Evolutionary conservation across 75 land plant genomes (phyloP), one percentile per base, ranked within the genome.

Genomic region (Pseudotsuga menziesii): DNA sequence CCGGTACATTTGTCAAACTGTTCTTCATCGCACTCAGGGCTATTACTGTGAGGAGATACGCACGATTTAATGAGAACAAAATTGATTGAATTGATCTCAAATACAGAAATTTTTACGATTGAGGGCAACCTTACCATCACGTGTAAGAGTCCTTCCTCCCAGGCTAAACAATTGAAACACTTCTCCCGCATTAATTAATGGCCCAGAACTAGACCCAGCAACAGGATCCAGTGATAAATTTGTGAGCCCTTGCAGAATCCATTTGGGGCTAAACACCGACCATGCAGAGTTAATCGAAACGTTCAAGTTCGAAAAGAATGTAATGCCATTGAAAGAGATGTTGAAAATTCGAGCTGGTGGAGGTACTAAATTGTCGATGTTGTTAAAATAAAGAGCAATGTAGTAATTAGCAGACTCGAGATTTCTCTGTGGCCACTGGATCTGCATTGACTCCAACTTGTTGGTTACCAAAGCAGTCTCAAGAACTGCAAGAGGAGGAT

Each of bases 101-200:
- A 56, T 4, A 29, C 26, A 77, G 32, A 35, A 55, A 56, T 4
- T 64, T 44, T 16, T 17, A 27, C 3, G 74, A 15, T 22, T 54
- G 14, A 61, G 9, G 20, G 23, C 20, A 72, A 7, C 54, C 80
- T 61, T 84, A 89, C 91, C 87, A 85, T 91, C 93, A 80, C 86
- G 84, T 13, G 86, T 79, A 11, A 72, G 16, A 19, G 93, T 91
- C 55, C 74, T 87, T 73, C 85, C 82, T 54, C 78, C 81, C 17
- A 85, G 72, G 41, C 73, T 80, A n/a, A 87, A 9, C 13, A 89
- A 17, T 71, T 87, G 88, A 57, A 80, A 59, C 0, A 83, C 16
- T 72, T 91, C 93, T 3, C 84, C 91, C 19, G 91, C 93, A 64
- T 75, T 89, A 60, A 91, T 91, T 17, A 89, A 54, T 6, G 93